Base-by-base conservation (phyloP, 257 asterid species). In the Pogostemon cablin region DNA sequence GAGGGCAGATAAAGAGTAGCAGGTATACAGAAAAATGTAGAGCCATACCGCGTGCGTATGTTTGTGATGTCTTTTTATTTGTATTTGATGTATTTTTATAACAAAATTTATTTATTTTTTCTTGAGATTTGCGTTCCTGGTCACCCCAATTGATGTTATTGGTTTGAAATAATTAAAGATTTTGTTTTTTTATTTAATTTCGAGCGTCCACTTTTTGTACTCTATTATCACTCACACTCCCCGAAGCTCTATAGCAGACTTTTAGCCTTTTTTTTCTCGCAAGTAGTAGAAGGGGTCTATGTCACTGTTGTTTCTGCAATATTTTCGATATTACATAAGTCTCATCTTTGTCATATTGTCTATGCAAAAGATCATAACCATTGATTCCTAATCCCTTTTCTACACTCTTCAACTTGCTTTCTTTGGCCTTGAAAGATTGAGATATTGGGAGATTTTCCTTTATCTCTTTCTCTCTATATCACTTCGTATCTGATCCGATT, bases 351-450 rank as follows among this genome's bases (percentile, higher is more conserved):
- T 83, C 85, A 68, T 71, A 50, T 80, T 78, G 53, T 71, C 17
- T 55, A 5, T 71, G 65, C 43, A 48, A 35, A 37, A 63, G 75
- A 71, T 79, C 72, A 54, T 54, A 82, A 52, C 96, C 97, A 83
- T 83, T 80, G 86, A 83, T 76, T 73, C 58, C 87, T 86, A 71
- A 91, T 87, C 96, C 67, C 68, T 25, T 65, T 52, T 20, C 72
- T 47, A 32, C 72, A 48, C 71, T 50, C 72, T 62, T 17, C 62
- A 46, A 7, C 50, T 48, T 64, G 62, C 59, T 54, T 37, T 43
- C 49, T 72, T 44, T 58, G 67, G 57, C 69, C 56, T 72, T 62
- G 55, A 55, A 9, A 67, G 65, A 49, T 37, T 59, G 17, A 60
- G 61, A 65, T 50, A 54, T 60, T n/a, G 37, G 15, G 35, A 48